These are phyloP conservation scores for Verbena officinalis DNA, from an alignment of 257 asterid species.

Conservation along the genomic window DNA sequence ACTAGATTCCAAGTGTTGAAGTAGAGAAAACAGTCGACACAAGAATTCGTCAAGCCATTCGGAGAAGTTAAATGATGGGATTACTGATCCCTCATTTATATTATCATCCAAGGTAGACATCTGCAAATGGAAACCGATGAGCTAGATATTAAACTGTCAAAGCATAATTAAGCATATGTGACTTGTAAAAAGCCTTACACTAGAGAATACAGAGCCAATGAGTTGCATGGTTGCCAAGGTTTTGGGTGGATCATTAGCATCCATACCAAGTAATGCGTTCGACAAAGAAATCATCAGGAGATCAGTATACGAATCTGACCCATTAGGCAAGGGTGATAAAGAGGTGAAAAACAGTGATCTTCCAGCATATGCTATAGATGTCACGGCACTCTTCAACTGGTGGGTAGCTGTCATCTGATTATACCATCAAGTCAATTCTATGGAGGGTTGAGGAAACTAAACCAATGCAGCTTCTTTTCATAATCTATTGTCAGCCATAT, in stretches of 20 bases:
- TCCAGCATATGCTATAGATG: conserved; percentile 88
- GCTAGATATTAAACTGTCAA: conserved; percentile 22
- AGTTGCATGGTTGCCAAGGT: conserved; percentile 98
- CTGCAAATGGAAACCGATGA: conserved; percentile 58
- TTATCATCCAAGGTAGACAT: conserved; percentile 82
- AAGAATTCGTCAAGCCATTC: conserved; percentile 99
- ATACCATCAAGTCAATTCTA: conserved; percentile 35
- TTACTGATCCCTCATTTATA: conserved; percentile 51
- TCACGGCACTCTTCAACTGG: conserved; percentile 97
- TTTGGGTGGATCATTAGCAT: conserved; percentile 99
- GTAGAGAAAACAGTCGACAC: conserved; percentile 85
- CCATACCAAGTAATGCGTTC: conserved; percentile 95
- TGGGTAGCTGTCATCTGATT: conserved; percentile 97
- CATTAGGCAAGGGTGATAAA: conserved; percentile 46
- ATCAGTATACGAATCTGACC: conserved; percentile 70
- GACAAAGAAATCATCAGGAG: conserved; percentile 84
- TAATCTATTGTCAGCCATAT: conserved; percentile 9
- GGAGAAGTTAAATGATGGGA: conserved; percentile 74
- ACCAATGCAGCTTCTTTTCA: not conserved
- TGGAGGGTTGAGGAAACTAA: conserved; percentile 11
- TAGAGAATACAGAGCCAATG: conserved; percentile 92
- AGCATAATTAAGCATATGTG: conserved; percentile 17
- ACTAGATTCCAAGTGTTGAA: conserved; percentile 93
- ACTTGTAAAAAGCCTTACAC: conserved; percentile 51
- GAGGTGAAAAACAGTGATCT: conserved; percentile 77